phyloP scores from a whole-genome alignment of 2,329 filamentous ascomycete genomes.

The Epichloe bromicola region DNA sequence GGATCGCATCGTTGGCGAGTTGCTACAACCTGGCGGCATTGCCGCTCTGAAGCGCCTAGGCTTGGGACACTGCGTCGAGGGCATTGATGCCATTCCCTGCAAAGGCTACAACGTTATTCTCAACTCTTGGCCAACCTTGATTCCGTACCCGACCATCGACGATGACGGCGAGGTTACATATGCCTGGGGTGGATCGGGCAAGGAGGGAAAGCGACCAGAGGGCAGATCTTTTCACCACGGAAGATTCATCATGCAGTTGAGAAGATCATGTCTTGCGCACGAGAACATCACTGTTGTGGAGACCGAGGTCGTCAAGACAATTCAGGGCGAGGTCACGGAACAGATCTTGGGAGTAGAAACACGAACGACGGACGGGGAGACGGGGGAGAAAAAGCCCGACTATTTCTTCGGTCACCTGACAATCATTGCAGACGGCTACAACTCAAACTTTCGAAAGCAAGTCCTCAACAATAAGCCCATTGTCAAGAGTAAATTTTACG shows the following conservation, averaged over 20 bases:
- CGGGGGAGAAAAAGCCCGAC: slow-evolving; percentile 47
- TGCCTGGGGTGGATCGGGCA: slow-evolving; percentile 22
- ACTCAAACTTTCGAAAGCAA: slow-evolving; percentile 78
- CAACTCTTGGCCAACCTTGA: slow-evolving; percentile 56
- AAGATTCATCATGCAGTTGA: slow-evolving; percentile 73
- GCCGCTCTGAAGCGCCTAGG: slow-evolving; percentile 69
- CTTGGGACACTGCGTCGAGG: slow-evolving; percentile 68
- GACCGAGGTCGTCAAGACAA: slow-evolving; percentile 66
- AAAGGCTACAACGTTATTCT: slow-evolving; percentile 83
- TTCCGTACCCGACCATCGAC: slow-evolving; percentile 63
- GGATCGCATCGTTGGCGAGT: slow-evolving; percentile 88
- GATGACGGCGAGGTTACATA: slow-evolving; percentile 28
- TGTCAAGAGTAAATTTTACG: slow-evolving; percentile 82
- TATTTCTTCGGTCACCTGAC: slow-evolving; percentile 83
- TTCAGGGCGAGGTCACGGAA: slow-evolving; percentile 53
- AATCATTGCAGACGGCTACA: slow-evolving; percentile 83
- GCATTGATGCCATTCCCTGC: slow-evolving; percentile 73
- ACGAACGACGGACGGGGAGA: slow-evolving; percentile 45
- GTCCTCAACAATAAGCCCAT: slow-evolving; percentile 52
- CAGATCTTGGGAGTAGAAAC: slow-evolving; percentile 77
- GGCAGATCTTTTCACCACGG: slow-evolving; percentile 89
- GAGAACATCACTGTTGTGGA: slow-evolving; percentile 85
- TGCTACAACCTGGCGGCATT: slow-evolving; percentile 86
- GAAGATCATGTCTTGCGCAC: slow-evolving; percentile 59
- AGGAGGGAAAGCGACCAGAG: slow-evolving; percentile 34